Percentiles rank a stretch among this genome's conserved stretches.
Conservation (phyloP, 2,329 filamentous ascomycete genomes). For the Paraphoma sp. region DNA sequence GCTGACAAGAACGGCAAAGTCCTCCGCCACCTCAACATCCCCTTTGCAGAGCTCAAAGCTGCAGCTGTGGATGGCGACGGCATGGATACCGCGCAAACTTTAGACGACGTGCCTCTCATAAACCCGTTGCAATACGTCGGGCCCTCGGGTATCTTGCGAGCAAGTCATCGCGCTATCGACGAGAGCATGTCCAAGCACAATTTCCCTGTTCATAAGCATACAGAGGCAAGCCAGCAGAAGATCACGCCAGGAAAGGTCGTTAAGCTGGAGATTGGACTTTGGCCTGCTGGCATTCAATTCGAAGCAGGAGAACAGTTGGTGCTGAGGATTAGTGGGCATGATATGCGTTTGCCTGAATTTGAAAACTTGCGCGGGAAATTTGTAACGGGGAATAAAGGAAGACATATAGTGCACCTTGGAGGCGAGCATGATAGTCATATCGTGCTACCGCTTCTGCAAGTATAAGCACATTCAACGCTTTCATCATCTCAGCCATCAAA, state of each 20-base stretch:
- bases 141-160: conserved; percentile 19
- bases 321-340: background rate
- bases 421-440: background rate
- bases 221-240: conserved; percentile 43
- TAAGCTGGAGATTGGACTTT: conserved; percentile 28
- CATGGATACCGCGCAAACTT: too few species aligned
- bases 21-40: conserved; percentile 54
- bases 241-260: conserved; percentile 39
- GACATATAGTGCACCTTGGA: background rate
- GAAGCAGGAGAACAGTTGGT: conserved; percentile 32
- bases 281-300: conserved; percentile 51
- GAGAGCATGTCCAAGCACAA: conserved; percentile 18
- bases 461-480: too few species aligned
- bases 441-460: background rate
- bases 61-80: background rate
- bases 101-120: background rate
- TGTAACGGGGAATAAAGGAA: background rate
- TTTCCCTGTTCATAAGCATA: conserved; percentile 48
- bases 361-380: background rate
- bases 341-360: background rate
- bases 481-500: too few species aligned
- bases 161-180: conserved; percentile 17
- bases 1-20: conserved; percentile 44
- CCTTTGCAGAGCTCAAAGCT: conserved; percentile 24
- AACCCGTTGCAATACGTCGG: conserved; percentile 9